Percentiles rank a stretch among this genome's conserved stretches.
Evolutionary conservation across 805 yeast genomes (phyloP).

Genomic region (Alloascoidea hylecoeti): DNA sequence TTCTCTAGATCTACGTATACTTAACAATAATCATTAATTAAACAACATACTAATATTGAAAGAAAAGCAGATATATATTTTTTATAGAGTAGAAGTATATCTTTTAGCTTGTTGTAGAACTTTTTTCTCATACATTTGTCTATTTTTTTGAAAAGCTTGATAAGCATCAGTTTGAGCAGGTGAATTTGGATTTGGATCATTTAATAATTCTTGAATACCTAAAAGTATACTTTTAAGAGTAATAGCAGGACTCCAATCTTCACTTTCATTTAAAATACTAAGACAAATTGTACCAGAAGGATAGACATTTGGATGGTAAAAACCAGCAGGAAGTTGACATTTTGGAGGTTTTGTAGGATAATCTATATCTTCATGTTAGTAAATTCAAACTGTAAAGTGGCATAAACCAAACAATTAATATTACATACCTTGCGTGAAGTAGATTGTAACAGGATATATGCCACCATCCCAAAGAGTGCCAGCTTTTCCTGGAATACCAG

Average conservation of each 20-base stretch:
- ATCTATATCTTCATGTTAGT: constrained; percentile 22
- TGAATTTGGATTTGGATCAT: constrained; percentile 84
- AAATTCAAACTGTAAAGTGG: neutral
- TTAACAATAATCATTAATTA: too few relatives aligned
- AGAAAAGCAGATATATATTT: too few relatives aligned
- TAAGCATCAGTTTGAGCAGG: constrained; percentile 98
- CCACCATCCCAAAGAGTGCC: constrained; percentile 85
- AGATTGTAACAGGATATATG: constrained; percentile 69
- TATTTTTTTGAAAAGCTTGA: constrained; percentile 67
- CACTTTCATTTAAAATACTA: constrained; percentile 84
- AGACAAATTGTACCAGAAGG: constrained; percentile 96
- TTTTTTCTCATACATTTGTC: constrained; percentile 53
- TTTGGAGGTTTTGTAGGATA: constrained; percentile 97
- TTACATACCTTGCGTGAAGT: constrained; percentile 40
- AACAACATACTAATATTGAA: too few relatives aligned
- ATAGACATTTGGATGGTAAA: constrained; percentile 94
- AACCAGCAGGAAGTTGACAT: constrained; percentile 76
- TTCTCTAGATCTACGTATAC: too few relatives aligned
- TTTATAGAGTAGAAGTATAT: too few relatives aligned
- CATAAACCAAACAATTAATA: neutral
- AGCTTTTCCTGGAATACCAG: constrained; percentile 91
- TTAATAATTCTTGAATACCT: constrained; percentile 86
- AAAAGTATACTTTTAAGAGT: constrained; percentile 78
- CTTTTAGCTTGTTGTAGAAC: constrained; percentile 71
- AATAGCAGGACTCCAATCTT: constrained; percentile 97